Evolutionary conservation across 768 basidiomycete species (phyloP).

Genomic region (Russula brevipes): DNA sequence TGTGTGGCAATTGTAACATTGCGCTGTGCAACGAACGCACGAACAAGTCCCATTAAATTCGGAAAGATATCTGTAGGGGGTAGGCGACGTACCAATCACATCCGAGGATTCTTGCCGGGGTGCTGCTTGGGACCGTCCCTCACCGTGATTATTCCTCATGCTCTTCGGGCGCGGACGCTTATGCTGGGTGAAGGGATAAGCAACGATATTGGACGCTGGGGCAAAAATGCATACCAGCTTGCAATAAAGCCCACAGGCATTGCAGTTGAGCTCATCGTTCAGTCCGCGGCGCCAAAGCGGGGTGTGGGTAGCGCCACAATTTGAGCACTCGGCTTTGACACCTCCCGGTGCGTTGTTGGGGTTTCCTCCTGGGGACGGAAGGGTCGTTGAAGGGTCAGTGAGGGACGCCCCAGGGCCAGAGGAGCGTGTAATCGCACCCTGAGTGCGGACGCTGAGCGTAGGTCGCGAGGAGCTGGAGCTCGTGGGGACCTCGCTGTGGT

Average conservation of each 20-base stretch:
- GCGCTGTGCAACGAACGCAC: constrained; percentile 39
- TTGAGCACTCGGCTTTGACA: constrained; percentile 79
- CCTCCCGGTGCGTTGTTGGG: constrained; percentile 47
- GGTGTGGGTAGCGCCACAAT: constrained; percentile 85
- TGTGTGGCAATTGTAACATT: constrained; percentile 88
- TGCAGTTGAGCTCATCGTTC: constrained; percentile 87
- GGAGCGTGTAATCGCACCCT: constrained; percentile 37
- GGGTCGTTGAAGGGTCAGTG: constrained; percentile 23
- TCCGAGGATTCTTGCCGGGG: constrained; percentile 69
- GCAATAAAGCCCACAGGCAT: constrained; percentile 84
- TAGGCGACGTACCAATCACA: constrained; percentile 54
- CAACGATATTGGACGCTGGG: constrained; percentile 3
- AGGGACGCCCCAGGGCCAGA: constrained; percentile 60
- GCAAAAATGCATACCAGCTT: constrained; percentile 54
- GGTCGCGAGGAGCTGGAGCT: constrained; percentile 6
- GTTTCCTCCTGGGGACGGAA: constrained; percentile 22
- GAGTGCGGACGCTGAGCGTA: constrained; percentile 20
- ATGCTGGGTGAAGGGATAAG: constrained; percentile 43
- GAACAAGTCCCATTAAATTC: not conserved
- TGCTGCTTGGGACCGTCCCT: constrained; percentile 57
- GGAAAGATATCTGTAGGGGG: constrained; percentile 1
- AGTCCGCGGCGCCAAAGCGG: constrained; percentile 82
- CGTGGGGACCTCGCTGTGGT: constrained; percentile 22
- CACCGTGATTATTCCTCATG: constrained; percentile 74
- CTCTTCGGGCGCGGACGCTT: constrained; percentile 86